phyloP scores from a whole-genome alignment of 495 filamentous ascomycete species.

The Margaritispora aquatica region DNA sequence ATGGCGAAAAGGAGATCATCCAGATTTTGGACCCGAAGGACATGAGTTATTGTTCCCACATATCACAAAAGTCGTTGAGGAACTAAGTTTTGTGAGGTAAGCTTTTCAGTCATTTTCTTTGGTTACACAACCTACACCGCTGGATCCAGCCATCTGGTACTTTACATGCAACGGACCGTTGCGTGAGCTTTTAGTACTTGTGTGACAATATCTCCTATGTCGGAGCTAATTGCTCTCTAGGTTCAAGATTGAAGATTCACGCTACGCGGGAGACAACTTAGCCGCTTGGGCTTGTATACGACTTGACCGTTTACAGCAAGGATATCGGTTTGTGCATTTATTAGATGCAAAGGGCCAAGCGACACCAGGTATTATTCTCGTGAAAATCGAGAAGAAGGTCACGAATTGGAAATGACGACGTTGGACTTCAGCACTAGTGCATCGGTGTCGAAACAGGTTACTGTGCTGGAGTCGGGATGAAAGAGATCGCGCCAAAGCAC shows the following conservation, averaged over 20 bases:
- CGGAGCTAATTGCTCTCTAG: constrained; percentile 39
- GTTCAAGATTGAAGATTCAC: constrained; percentile 81
- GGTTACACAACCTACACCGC: neutral
- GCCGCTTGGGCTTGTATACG: constrained; percentile 86
- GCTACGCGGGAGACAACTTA: constrained; percentile 60
- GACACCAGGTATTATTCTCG: constrained; percentile 59
- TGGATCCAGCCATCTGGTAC: neutral
- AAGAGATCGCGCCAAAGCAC: neutral
- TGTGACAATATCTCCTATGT: too few species aligned
- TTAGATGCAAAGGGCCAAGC: constrained; percentile 55
- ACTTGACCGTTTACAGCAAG: constrained; percentile 68
- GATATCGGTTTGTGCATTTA: constrained; percentile 72
- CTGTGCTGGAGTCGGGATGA: neutral
- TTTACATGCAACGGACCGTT: neutral
- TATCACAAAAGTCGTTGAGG: constrained; percentile 62
- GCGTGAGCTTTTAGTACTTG: too few species aligned
- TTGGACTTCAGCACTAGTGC: neutral
- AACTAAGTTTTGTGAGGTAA: constrained; percentile 74
- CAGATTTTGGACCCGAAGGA: constrained; percentile 63
- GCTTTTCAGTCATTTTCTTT: constrained; percentile 23
- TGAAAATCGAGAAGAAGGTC: constrained; percentile 33
- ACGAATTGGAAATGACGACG: neutral
- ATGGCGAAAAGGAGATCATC: constrained; percentile 51
- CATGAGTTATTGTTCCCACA: constrained; percentile 47
- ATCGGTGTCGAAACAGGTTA: neutral